These are phyloP conservation scores for Zanthoxylum bungeanum DNA, from an alignment of 345 rosid species.

Conservation along the genomic window DNA sequence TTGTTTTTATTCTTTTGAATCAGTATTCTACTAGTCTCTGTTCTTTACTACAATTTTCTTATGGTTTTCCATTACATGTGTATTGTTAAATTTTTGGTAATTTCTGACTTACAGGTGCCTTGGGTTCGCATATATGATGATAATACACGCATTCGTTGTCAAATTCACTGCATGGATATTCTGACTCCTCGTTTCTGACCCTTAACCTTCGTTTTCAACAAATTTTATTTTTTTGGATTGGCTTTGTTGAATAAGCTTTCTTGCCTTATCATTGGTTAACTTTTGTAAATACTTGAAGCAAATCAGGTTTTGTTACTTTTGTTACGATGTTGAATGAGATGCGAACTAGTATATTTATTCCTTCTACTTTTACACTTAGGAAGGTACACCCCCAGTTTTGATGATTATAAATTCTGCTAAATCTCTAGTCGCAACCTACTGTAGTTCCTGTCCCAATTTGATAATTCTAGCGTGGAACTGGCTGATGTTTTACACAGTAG, in stretches of 20 bases:
- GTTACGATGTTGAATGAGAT: not conserved
- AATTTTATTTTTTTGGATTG: not conserved
- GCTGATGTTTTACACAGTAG: not conserved
- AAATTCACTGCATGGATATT: not conserved
- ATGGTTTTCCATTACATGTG: not conserved
- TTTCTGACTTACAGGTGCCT: conserved; percentile 15
- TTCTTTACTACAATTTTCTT: not conserved
- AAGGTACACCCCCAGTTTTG: not conserved
- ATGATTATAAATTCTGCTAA: not conserved
- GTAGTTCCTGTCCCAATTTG: not conserved
- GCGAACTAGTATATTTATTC: not conserved
- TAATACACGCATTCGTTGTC: not conserved
- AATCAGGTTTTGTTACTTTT: not conserved
- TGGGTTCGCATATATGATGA: conserved; percentile 23
- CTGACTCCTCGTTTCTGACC: not conserved
- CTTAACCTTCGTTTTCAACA: not conserved
- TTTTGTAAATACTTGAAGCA: not conserved
- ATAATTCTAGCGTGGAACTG: not conserved
- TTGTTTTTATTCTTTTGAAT: not conserved
- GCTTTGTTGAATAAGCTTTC: not conserved
- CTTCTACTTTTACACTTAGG: not conserved
- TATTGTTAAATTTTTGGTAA: not conserved
- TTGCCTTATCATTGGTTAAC: not conserved
- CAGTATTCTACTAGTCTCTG: not conserved
- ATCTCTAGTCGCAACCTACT: not conserved